phyloP scores from a whole-genome alignment of 805 yeast genomes.

The Saccharomyces kudriavzevii region DNA sequence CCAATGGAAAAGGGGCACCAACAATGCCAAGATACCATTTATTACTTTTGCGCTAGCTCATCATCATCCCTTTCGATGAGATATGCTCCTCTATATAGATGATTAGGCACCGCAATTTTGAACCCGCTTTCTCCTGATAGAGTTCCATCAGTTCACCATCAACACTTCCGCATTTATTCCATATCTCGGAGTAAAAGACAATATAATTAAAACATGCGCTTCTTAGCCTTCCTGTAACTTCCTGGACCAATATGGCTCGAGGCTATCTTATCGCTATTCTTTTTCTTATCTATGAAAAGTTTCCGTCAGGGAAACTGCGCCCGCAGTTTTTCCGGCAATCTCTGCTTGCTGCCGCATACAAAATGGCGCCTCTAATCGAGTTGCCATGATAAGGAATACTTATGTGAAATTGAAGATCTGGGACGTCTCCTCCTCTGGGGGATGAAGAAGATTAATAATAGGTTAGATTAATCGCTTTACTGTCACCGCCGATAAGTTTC shows the following conservation, averaged over 20 bases:
- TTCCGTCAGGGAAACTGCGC: not conserved
- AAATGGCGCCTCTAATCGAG: not conserved
- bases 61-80: not conserved
- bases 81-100: not conserved
- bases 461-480: not conserved
- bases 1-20: not conserved
- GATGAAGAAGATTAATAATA: not conserved
- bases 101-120: not conserved
- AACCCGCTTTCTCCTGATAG: not conserved
- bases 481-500: not conserved
- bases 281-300: not conserved
- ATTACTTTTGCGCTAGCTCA: not conserved
- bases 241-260: not conserved
- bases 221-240: not conserved
- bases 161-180: not conserved
- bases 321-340: not conserved
- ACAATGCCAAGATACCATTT: not conserved
- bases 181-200: not conserved
- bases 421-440: not conserved
- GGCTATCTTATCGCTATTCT: not conserved
- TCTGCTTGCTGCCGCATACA: not conserved
- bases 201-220: not conserved
- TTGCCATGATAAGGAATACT: not conserved
- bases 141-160: not conserved
- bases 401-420: not conserved